Base-by-base conservation (phyloP, 805 yeast genomes). In the Clavispora fructus region DNA sequence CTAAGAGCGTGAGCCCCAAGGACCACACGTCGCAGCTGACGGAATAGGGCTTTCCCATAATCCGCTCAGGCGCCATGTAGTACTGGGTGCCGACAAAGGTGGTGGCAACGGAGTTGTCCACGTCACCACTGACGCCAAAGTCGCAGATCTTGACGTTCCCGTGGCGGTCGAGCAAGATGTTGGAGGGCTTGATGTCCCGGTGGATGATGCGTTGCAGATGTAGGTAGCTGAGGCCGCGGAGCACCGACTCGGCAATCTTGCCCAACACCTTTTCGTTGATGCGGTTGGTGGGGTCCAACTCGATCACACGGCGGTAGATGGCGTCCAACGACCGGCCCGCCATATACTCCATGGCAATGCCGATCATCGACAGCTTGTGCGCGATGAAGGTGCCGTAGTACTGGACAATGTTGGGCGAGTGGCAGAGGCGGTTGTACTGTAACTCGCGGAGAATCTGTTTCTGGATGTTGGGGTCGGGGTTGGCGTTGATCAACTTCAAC, bases 11-110 rank as follows among this genome's bases (percentile, higher is more conserved):
- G 38, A 94, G 72, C 0, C 99, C 99, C 29, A 94, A 68, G 1
- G 97, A 90, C 99, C 99, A 94, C 13, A 94, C 92, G 62, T 94
- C 99, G 57, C 95, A 84, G 4, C 96, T 87, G 3, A 92, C 97
- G 10, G 96, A 85, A 61, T 94, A 94, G 1, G 97, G 94, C 60
- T 89, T 92, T 27, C 97, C 97, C 69, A 87, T 87, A 43, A 94
- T 92, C 56, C 99, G 77, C 65, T 94, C 99, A 0, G 99, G 99
- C 0, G 99, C 98, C 99, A 94, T 94, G 65, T 94, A 94, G 62
- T 88, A 92, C 10, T 96, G 91, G 0, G 99, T 94, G 2, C 99
- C 99, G 0, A 97, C 94, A 61, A 91, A 94, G 0, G 99, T 94
- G 1, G 96, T 88, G 1, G 98, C 98, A 40, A 94, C 71, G 0